Base-by-base conservation (phyloP, 2,329 filamentous ascomycete species). In the Capronia epimyces region DNA sequence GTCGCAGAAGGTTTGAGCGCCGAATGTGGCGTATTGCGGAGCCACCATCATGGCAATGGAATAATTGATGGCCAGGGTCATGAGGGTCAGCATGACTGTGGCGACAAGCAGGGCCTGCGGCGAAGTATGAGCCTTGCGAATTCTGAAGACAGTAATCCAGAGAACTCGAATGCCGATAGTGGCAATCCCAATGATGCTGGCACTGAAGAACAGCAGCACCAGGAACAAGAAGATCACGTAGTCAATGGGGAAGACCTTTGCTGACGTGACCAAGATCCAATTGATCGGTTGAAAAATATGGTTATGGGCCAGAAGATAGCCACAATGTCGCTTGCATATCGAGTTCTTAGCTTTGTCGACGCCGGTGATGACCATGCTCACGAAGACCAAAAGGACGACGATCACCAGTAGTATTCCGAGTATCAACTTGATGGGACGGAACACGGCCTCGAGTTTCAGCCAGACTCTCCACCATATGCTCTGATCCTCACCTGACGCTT, bases 301-400 rank as follows among this genome's bases (percentile, higher is more conserved):
- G 67, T 94, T 86, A 64, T 84, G 77, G 37, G 84, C 89, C 3
- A 98, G 78, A 43, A 97, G 87, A 70, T 96, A 98, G 56, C 93
- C 93, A 66, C 93, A 98, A 62, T 82, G 83, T 52, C 83, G 75
- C 67, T 93, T 91, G 79, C 93, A 98, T 56, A 94, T 74, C 2
- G 90, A 96, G 73, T 97, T 96, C 68, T 86, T 90, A 29, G 89
- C 88, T 73, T 97, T 97, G 78, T 98, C 93, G 64, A 97, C 89
- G 60, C 83, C 86, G 0, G 91, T 97, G 65, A 97, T 86, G 60
- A 97, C 79, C 89, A 98, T 97, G 10, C 88, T 95, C 7, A 85
- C 79, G 79, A 89, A 95, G 60, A 94, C 78, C 36, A 95, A 60
- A 12, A 95, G 69, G 0, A 87, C 78, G 18, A 95, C 66, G 1